phyloP scores from a whole-genome alignment of 352 stramenopile genomes.

The Plasmopara viticola region DNA sequence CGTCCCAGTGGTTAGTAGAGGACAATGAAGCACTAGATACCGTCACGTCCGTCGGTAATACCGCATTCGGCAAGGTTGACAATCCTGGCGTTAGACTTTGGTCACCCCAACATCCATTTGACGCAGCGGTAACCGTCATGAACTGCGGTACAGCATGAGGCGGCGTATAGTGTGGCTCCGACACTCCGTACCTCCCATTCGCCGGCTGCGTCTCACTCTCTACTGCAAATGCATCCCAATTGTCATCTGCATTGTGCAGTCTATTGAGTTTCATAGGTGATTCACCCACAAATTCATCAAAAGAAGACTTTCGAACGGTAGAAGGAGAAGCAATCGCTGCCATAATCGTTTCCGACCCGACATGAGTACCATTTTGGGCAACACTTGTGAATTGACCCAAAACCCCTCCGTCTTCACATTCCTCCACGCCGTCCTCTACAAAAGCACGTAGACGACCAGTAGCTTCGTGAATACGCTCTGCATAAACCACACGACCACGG shows the following conservation, averaged over 20 bases:
- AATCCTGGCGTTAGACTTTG: constrained; percentile 13
- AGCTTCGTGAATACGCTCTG: constrained; percentile 42
- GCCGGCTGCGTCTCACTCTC: constrained; percentile 17
- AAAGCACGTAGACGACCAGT: constrained; percentile 47
- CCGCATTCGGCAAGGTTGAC: constrained; percentile 14
- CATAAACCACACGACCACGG: constrained; percentile 61
- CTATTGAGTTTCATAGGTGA: constrained; percentile 10
- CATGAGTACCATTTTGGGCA: constrained; percentile 16
- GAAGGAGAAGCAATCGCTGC: constrained; percentile 7
- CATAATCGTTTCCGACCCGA: constrained; percentile 14
- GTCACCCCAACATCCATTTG: constrained; percentile 14
- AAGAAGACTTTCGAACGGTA: constrained; percentile 45
- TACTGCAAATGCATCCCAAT: constrained; percentile 14
- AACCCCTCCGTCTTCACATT: constrained; percentile 28
- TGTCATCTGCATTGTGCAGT: constrained; percentile 16
- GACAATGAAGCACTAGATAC: constrained; percentile 5
- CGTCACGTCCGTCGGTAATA: neutral
- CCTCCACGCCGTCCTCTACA: constrained; percentile 30
- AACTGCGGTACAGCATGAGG: constrained; percentile 22
- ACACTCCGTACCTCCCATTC: constrained; percentile 9
- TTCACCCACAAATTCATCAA: constrained; percentile 62
- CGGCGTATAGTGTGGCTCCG: constrained; percentile 17
- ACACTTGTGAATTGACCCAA: constrained; percentile 42
- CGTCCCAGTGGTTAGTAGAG: constrained; percentile 30
- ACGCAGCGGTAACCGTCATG: constrained; percentile 15